Evolutionary conservation across 192 early-diverging fungal species (phyloP), one percentile per base, ranked within the genome.

Genomic region (Podila verticillata): DNA sequence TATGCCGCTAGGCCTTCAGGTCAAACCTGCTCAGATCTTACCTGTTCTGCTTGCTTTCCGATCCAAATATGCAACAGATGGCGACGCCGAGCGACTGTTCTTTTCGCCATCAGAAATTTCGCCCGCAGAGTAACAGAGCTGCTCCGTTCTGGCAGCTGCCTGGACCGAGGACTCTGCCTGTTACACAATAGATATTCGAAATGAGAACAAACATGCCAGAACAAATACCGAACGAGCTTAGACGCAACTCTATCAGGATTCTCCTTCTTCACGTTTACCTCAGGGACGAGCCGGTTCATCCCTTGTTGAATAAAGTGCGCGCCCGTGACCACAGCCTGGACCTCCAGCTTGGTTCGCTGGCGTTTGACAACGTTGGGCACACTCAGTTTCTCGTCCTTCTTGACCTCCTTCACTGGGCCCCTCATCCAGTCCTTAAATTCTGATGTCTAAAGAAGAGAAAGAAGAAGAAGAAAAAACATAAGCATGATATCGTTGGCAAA

Each of bases 401-500:
- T 65, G 1, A 32, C 22, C 48, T 56, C 30, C 9, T 15, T 1
- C 9, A 69, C 29, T 4, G 6, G 7, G 26, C 22, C 12, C 20
- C 7, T 69, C 57, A 61, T 49, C 67, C 67, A 69, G 8, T 8
- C 9, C 30, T 61, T 69, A 29, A 69, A 69, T 34, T 69, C 67
- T 0, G 59, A 19, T 8, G 57, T 61, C 67, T 69, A 60, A 35
- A 3, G 7, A 35, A 35, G 5, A 35, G 9, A 9, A 0, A 8
- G 0, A 35, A 35, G 35, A 8, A 0, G 35, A 8, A 0, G 6
- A 1, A 35, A 35, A 9, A 8, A 0, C 7, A 8, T 35, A 5
- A 35, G 35, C 35, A 35, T 6, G 7, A 35, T 35, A 35, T 6
- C 35, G 6, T 35, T 35, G 6, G 7, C 9, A 35, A 35, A 35